Conservation (phyloP, 495 filamentous ascomycete genomes). For the Xylaria intraflava region DNA sequence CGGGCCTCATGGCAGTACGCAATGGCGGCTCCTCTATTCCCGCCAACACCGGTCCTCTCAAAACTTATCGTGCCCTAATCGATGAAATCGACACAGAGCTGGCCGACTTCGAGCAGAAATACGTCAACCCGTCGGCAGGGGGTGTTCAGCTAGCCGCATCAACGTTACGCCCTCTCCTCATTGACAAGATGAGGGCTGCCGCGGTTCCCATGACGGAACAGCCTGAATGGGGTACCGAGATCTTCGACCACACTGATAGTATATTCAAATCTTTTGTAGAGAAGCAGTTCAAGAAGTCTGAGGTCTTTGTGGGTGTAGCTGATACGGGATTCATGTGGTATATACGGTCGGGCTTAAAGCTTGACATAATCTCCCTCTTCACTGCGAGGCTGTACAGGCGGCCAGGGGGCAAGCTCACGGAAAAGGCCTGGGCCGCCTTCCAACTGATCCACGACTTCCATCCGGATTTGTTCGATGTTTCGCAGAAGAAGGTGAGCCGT, state of each 20-base stretch:
- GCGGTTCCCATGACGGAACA: conserved; percentile 31
- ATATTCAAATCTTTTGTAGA: conserved; percentile 35
- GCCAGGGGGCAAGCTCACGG: conserved; percentile 39
- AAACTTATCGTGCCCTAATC: conserved; percentile 41
- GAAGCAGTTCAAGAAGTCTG: conserved; percentile 31
- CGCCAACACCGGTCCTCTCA: conserved; percentile 23
- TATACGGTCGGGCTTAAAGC: conserved; percentile 35
- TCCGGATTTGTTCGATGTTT: conserved; percentile 35
- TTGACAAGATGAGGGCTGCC: conserved; percentile 33
- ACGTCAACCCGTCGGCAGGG: conserved; percentile 49
- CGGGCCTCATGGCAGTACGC: conserved; percentile 31
- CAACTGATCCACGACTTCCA: conserved; percentile 31
- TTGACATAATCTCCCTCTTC: conserved; percentile 43
- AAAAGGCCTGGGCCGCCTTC: conserved; percentile 43
- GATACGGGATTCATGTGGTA: conserved; percentile 43
- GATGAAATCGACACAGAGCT: conserved; percentile 35
- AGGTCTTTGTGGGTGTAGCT: conserved; percentile 25
- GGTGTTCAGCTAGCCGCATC: conserved; percentile 49
- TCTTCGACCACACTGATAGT: conserved; percentile 33
- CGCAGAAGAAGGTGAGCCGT: conserved; percentile 29
- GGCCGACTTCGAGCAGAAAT: conserved; percentile 40
- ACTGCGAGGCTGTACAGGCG: conserved; percentile 40
- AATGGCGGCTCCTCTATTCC: not conserved
- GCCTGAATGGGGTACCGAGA: conserved; percentile 27
- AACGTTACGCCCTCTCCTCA: conserved; percentile 36